A percentile compares a stretch with the other conserved stretches of the same genome.
These are phyloP conservation scores for Asterophora lycoperdoides DNA, from an alignment of 768 basidiomycete species.

Conservation along the genomic window DNA sequence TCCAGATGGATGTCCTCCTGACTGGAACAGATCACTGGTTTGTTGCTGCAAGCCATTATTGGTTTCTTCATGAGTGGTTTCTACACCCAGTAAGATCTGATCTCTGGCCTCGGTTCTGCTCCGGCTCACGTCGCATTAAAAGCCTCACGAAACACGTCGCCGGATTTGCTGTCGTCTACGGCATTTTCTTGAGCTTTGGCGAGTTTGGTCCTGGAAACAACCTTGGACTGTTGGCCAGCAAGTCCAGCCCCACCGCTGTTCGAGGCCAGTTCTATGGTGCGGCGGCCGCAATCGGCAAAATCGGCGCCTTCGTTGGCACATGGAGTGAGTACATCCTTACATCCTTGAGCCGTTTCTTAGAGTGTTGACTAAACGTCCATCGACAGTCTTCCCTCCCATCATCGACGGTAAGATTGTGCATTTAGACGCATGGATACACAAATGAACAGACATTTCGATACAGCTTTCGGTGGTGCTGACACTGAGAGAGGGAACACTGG, in stretches of 20 bases:
- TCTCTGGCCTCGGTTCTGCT: not conserved
- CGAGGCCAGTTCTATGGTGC: conserved; percentile 84
- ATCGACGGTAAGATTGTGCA: conserved; percentile 43
- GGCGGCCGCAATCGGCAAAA: conserved; percentile 82
- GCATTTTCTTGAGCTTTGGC: conserved; percentile 86
- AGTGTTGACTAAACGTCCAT: not conserved
- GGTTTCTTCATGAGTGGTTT: conserved; percentile 91
- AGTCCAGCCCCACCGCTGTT: conserved; percentile 80
- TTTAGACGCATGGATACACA: not conserved
- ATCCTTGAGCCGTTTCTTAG: not conserved
- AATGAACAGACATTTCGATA: conserved; percentile 10
- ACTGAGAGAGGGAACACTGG: conserved; percentile 67
- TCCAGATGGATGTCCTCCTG: too few species aligned
- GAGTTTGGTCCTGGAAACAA: conserved; percentile 89
- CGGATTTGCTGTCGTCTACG: conserved; percentile 83
- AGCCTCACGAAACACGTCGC: conserved; percentile 62
- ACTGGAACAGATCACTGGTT: conserved; percentile 53
- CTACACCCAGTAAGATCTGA: conserved; percentile 45
- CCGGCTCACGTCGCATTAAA: not conserved
- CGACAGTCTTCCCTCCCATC: conserved; percentile 60
- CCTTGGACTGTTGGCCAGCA: conserved; percentile 80
- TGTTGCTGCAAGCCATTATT: conserved; percentile 62
- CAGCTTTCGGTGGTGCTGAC: conserved; percentile 57
- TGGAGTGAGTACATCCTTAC: conserved; percentile 49
- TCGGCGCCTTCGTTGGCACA: conserved; percentile 80